These are phyloP conservation scores for Trametes sanguinea DNA, from an alignment of 768 basidiomycete species.

Conservation along the genomic window DNA sequence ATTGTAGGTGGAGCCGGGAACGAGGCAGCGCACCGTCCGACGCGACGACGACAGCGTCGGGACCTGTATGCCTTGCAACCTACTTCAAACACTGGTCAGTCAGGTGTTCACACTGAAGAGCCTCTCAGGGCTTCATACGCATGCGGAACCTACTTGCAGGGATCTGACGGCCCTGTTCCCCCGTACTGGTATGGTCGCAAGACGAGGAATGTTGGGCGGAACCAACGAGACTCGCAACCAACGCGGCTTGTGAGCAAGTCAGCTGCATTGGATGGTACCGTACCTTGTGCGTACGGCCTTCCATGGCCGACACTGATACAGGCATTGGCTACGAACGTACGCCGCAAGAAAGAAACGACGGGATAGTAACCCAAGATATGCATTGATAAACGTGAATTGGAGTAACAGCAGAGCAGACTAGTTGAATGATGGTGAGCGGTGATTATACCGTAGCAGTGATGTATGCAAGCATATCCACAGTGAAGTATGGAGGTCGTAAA, in stretches of 20 bases:
- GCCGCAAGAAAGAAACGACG: background rate
- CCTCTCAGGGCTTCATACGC: background rate
- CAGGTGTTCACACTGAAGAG: background rate
- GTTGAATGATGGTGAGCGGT: slow-evolving; percentile 14
- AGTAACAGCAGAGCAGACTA: slow-evolving; percentile 10
- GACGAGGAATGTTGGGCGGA: background rate
- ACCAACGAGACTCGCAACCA: background rate
- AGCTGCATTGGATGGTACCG: background rate
- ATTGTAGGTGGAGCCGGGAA: background rate
- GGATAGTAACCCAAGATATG: slow-evolving; percentile 10
- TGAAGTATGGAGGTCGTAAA: slow-evolving; percentile 15
- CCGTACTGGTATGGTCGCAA: background rate
- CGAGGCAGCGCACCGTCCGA: background rate
- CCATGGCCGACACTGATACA: too few relatives aligned
- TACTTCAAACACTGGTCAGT: background rate
- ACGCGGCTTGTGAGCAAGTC: background rate
- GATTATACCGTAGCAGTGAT: slow-evolving; percentile 18
- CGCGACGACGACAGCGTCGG: too few relatives aligned
- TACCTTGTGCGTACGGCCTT: too few relatives aligned
- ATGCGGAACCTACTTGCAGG: background rate
- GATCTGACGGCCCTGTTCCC: background rate
- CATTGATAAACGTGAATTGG: slow-evolving; percentile 8
- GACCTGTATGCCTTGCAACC: too few relatives aligned
- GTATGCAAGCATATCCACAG: slow-evolving; percentile 21
- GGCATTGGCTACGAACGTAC: too few relatives aligned